Base-by-base conservation (phyloP, 2,329 filamentous ascomycete genomes). In the Stemphylium lycopersici region DNA sequence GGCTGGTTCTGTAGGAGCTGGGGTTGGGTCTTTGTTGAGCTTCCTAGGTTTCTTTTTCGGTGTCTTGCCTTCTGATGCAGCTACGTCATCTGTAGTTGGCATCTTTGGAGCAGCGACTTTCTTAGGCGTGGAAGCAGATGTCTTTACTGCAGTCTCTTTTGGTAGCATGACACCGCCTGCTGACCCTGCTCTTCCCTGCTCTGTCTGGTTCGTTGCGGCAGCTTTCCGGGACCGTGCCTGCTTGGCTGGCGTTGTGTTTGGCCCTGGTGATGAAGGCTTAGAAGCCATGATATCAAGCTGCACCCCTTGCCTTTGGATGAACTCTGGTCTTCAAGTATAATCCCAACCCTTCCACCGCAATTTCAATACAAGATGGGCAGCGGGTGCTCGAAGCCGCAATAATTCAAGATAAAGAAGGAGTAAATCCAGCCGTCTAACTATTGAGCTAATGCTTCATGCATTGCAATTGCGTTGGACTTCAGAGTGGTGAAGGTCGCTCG, bases 21-120 rank as follows among this genome's bases (percentile, higher is more conserved):
- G 41, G 1, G 61, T 43, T 4, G 67, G 62, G 13, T 73, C 70
- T 55, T 67, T 69, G 51, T 71, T 74, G 12, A 75, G 49, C 43
- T 75, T 75, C 16, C 72, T 58, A 0, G 72, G 72, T 36, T 67
- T 67, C 33, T 68, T 45, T 22, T 39, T 52, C 15, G 18, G 52
- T 2, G 40, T 38, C 16, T 55, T 52, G 7, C 13, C 38, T 34
- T 34, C 52, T 6, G 38, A 4, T 24, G 42, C 12, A 20, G 37
- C 15, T 11, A 20, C 26, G 22, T 47, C 37, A 38, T 63, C 62
- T 49, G 51, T 55, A 4, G 61, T 55, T 11, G 56, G 33, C 2
- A 53, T 40, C 46, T 52, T 6, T 49, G 49, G 12, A 38, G 48
- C 11, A 48, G 48, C 16, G 33, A 49, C 18, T 11, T 53, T 31